A percentile compares a stretch with the other conserved stretches of the same genome.
phyloP scores from a whole-genome alignment of 345 rosid genomes.

The Hypericum androsaemum region DNA sequence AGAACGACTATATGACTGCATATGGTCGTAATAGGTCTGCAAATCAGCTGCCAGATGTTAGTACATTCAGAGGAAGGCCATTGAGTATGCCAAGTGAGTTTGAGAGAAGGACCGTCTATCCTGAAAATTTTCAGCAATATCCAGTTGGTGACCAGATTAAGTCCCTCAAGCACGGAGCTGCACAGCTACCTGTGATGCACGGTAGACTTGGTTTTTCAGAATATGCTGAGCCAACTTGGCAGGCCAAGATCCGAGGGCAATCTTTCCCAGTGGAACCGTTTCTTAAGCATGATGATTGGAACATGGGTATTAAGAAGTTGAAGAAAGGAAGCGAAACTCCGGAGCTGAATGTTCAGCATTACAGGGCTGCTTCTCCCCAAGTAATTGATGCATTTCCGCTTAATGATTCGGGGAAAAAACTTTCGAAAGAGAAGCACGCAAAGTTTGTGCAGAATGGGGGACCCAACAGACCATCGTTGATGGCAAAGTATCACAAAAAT shows the following conservation, averaged over 20 bases:
- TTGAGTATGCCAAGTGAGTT: conserved; percentile 24
- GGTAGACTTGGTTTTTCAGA: conserved; percentile 40
- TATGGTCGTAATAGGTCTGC: conserved; percentile 32
- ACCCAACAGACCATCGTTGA: conserved; percentile 26
- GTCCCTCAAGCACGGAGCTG: conserved; percentile 36
- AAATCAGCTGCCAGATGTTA: conserved; percentile 26
- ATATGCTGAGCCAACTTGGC: conserved; percentile 36
- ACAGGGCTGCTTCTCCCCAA: conserved; percentile 42
- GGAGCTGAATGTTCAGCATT: conserved; percentile 37
- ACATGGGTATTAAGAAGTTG: conserved; percentile 53
- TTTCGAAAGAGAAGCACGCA: conserved; percentile 44
- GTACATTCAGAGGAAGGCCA: conserved; percentile 21
- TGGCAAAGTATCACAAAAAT: conserved; percentile 32
- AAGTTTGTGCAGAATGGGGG: conserved; percentile 44
- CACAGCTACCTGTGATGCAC: conserved; percentile 31
- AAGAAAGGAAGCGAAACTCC: conserved; percentile 48
- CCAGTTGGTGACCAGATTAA: conserved; percentile 47
- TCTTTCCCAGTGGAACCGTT: conserved; percentile 39
- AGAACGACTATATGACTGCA: conserved; percentile 30
- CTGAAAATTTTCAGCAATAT: conserved; percentile 32
- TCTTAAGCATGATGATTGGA: conserved; percentile 46
- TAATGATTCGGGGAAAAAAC: conserved; percentile 45
- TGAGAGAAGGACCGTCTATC: conserved; percentile 33
- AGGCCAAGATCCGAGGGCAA: conserved; percentile 36
- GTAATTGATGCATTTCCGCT: conserved; percentile 45